phyloP scores from a whole-genome alignment of 345 rosid species.

The Raphanus sativus region DNA sequence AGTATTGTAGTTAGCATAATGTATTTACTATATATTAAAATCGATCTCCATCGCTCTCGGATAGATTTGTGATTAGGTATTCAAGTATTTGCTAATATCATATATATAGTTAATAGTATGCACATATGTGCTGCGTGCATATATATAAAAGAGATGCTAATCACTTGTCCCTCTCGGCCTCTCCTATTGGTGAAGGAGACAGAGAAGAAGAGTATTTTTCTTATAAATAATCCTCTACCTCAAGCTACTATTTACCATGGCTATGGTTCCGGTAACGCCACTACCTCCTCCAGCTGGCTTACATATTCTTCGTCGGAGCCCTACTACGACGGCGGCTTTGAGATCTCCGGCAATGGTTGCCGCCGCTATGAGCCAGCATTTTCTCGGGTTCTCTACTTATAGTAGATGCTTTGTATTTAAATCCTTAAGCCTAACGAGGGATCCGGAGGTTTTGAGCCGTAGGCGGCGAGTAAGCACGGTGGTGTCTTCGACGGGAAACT shows the following conservation, averaged over 20 bases:
- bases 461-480: conserved; percentile 18
- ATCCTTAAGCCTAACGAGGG: background rate
- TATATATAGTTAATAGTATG: background rate
- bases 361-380: background rate
- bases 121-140: background rate
- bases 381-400: conserved; percentile 3
- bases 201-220: conserved; percentile 15
- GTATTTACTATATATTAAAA: background rate
- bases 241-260: conserved; percentile 8
- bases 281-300: background rate
- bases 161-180: conserved; percentile 6
- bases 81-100: conserved; percentile 1
- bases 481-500: conserved; percentile 45
- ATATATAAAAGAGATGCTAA: background rate
- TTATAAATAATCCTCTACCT: background rate
- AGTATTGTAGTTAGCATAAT: background rate
- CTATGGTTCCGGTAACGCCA: conserved; percentile 26
- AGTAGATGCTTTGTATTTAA: background rate
- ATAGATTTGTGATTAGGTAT: background rate
- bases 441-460: background rate
- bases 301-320: conserved; percentile 18
- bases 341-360: conserved; percentile 18
- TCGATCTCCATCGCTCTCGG: background rate
- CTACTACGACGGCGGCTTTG: background rate
- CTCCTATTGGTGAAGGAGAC: conserved; percentile 21